These are phyloP conservation scores for Suhomyces sp. DNA, from an alignment of 805 yeast genomes.

Conservation along the genomic window DNA sequence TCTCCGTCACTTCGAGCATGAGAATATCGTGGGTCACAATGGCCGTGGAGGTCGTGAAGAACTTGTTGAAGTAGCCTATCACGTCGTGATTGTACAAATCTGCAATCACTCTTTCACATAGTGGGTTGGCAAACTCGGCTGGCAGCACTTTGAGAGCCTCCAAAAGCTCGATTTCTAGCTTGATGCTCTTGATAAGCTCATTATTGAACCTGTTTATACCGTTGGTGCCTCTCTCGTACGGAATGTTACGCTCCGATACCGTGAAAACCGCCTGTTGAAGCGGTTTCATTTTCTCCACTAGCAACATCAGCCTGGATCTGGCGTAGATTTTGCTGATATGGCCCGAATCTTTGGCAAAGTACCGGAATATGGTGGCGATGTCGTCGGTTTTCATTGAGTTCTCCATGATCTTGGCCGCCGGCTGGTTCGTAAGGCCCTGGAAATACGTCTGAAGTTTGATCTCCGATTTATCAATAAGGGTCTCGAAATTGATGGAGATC, in stretches of 20 bases:
- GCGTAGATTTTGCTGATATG: constrained; percentile 13
- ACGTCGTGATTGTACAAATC: constrained; percentile 13
- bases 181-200: constrained; percentile 47
- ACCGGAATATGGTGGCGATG: constrained; percentile 8
- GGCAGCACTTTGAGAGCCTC: constrained; percentile 22
- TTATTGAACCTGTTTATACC: constrained; percentile 55
- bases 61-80: constrained; percentile 11
- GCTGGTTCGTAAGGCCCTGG: constrained; percentile 23
- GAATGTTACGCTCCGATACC: constrained; percentile 39
- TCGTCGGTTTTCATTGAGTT: constrained; percentile 31
- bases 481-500: constrained; percentile 56
- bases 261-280: constrained; percentile 44
- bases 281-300: constrained; percentile 43
- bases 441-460: constrained; percentile 50
- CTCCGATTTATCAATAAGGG: constrained; percentile 56
- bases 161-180: constrained; percentile 49
- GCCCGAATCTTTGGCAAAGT: constrained; percentile 9
- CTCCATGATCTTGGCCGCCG: constrained; percentile 35
- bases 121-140: constrained; percentile 8
- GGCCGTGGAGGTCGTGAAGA: constrained; percentile 10
- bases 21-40: constrained; percentile 25
- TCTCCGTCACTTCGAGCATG: constrained; percentile 46
- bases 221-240: constrained; percentile 59
- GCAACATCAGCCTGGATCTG: constrained; percentile 24
- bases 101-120: constrained; percentile 8